Conservation (phyloP, 768 basidiomycete genomes). For the Termitomyces titanicus region DNA sequence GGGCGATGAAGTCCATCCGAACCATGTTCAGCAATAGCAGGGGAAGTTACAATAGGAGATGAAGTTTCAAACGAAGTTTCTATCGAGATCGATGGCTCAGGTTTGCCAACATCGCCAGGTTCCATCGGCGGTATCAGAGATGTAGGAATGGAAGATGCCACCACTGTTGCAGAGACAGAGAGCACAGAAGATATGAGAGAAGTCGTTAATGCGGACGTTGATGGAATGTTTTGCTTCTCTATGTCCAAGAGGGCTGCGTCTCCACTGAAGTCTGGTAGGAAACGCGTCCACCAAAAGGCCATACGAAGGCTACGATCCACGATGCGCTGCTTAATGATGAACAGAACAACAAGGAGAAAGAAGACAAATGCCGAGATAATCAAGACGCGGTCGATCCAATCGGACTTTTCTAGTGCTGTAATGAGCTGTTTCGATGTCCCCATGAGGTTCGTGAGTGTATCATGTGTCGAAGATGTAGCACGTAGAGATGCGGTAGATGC, state of each 20-base stretch:
- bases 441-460: conserved; percentile 67
- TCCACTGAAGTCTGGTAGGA: conserved; percentile 51
- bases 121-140: background rate
- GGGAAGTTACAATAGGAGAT: background rate
- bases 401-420: conserved; percentile 82
- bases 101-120: background rate
- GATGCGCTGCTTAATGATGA: conserved; percentile 85
- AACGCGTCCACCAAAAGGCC: conserved; percentile 86
- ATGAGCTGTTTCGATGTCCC: conserved; percentile 81
- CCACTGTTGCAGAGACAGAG: conserved; percentile 1
- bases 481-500: conserved; percentile 74
- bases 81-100: background rate
- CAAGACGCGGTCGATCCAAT: conserved; percentile 88
- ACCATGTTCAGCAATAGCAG: background rate
- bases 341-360: conserved; percentile 81
- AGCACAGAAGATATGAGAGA: conserved; percentile 6
- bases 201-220: background rate
- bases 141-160: background rate
- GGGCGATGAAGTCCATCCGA: background rate
- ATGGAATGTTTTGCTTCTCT: conserved; percentile 28
- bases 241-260: conserved; percentile 29
- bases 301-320: conserved; percentile 75
- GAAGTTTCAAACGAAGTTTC: background rate
- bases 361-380: conserved; percentile 77
- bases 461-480: conserved; percentile 73